Evolutionary conservation across 495 filamentous ascomycete genomes (phyloP), one percentile per base, ranked within the genome.

Genomic region (Opeltia flavorubescens): DNA sequence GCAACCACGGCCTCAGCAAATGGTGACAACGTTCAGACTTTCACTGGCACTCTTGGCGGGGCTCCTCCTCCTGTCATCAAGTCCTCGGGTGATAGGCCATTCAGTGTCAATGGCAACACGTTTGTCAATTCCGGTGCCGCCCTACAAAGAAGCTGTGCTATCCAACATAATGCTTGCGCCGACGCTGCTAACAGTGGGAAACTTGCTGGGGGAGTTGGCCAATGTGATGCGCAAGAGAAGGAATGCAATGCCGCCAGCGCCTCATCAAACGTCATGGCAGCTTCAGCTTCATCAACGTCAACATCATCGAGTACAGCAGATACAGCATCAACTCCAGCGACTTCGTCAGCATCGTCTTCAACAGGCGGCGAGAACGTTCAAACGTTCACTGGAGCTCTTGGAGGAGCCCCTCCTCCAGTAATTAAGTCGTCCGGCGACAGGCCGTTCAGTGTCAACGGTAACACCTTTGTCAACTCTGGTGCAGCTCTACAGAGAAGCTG

Each of bases 101-200:
- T 78, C 64, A 47, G 55, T 12, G 74, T 77, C 28, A 71, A 76
- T 55, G 74, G 74, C 25, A 54, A 47, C 41, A 69, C 66, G n/a
- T 78, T 78, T 58, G 57, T 63, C 9, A 69, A 68, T 54, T 38
- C 50, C n/a, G 67, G 59, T 35, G 72, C 70, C 9, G 72, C 72
- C 26, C 55, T 74, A 46, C 62, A 68, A 60, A 66, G 72, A 15
- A 71, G 69, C 1, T 76, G 72, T 62, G 60, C 67, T 48, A 58
- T 74, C 27, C 72, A 76, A 57, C 70, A 75, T 65, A 76, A 74
- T 59, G 65, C 65, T 20, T 76, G 72, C 63, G 59, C 70, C 49
- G 68, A 75, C 57, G 71, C 68, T 6, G 70, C 67, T 50, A 76
- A 76, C 64, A 52, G 63, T 9, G 71, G 71, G 17, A 49, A 59